Percentiles rank a stretch among this genome's conserved stretches.
Evolutionary conservation across 2,329 filamentous ascomycete genomes (phyloP).

Genomic region (Clonostachys byssicola): DNA sequence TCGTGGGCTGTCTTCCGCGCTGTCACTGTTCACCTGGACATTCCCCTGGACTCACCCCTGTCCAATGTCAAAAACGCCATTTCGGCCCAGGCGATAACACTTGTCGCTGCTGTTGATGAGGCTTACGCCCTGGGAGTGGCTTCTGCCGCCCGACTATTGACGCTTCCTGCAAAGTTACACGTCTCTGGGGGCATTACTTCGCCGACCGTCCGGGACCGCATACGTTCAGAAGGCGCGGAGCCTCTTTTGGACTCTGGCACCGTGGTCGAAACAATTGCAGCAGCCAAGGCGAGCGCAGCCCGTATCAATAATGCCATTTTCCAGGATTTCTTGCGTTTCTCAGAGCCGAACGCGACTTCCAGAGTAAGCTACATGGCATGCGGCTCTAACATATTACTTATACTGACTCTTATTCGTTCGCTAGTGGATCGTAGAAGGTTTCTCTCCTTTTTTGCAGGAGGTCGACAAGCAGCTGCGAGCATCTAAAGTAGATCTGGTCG

Average conservation of each 20-base stretch:
- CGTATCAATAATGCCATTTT: too few relatives aligned
- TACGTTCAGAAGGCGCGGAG: constrained; percentile 58
- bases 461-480: constrained; percentile 52
- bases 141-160: constrained; percentile 58
- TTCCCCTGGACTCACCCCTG: constrained; percentile 27
- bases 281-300: constrained; percentile 51
- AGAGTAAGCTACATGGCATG: too few relatives aligned
- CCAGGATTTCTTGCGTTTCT: too few relatives aligned
- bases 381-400: constrained; percentile 44
- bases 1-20: constrained; percentile 67
- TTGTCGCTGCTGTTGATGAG: constrained; percentile 68
- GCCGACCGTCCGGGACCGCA: constrained; percentile 45
- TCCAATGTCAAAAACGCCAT: background rate
- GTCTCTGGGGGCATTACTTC: constrained; percentile 57
- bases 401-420: constrained; percentile 35
- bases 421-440: constrained; percentile 77
- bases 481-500: constrained; percentile 36
- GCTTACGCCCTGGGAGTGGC: constrained; percentile 74
- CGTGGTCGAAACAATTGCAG: constrained; percentile 63
- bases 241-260: constrained; percentile 47
- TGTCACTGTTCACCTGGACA: constrained; percentile 35
- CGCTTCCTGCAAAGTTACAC: constrained; percentile 51
- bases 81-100: constrained; percentile 13
- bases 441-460: constrained; percentile 68
- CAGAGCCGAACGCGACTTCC: too few relatives aligned